Conservation (phyloP, 1,139 yeast genomes). For the Tardiomyces blankii region DNA sequence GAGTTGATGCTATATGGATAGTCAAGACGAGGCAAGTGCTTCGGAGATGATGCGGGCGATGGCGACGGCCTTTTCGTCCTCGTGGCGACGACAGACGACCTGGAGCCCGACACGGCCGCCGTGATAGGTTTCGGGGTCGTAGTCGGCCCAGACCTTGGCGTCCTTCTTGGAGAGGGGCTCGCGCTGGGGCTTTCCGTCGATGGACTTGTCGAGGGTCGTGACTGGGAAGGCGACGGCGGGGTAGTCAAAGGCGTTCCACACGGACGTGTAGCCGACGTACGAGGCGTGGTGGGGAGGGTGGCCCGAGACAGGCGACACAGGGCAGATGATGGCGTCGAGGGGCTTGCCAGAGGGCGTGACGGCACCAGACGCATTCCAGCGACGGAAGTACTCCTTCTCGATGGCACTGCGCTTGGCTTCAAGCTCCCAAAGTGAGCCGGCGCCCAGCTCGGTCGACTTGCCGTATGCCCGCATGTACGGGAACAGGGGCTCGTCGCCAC, state of each 20-base stretch:
- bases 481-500: conserved; percentile 9
- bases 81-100: conserved; percentile 21
- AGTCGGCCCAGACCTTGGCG: conserved; percentile 21
- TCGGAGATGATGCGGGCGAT: background rate
- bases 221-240: conserved; percentile 40
- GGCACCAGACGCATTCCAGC: conserved; percentile 28
- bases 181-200: conserved; percentile 20
- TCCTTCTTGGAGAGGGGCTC: conserved; percentile 23
- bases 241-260: conserved; percentile 38
- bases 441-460: conserved; percentile 8
- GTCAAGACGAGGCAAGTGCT: background rate
- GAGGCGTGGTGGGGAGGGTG: conserved; percentile 11
- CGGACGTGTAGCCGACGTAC: conserved; percentile 29
- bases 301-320: conserved; percentile 22
- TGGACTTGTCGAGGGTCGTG: conserved; percentile 29
- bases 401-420: conserved; percentile 4
- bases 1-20: too few species aligned
- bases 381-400: conserved; percentile 17
- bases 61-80: background rate
- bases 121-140: conserved; percentile 35
- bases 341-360: conserved; percentile 27
- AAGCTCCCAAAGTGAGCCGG: conserved; percentile 11
- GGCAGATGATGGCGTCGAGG: conserved; percentile 29
- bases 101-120: conserved; percentile 46
- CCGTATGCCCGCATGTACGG: conserved; percentile 10